Base-by-base conservation (phyloP, 148 eudicot species). In the Amaranthus hypochondriacus region DNA sequence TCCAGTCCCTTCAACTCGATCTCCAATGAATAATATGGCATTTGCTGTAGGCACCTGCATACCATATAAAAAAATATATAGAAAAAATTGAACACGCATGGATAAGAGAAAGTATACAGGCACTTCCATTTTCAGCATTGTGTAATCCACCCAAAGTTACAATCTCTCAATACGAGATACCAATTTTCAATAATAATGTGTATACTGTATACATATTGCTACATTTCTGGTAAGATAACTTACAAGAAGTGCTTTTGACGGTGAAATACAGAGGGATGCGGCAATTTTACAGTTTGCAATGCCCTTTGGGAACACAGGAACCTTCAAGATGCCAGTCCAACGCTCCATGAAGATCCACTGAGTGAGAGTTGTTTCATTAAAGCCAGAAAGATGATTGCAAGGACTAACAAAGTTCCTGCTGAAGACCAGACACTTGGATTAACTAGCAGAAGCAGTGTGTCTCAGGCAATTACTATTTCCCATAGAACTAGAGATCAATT, bases 1-100 rank as follows among this genome's bases (percentile, higher is more conserved):
- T 44, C 86, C 93, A 48, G 91, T 88, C 78, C 91, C 91, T 82
- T 86, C 88, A 73, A 86, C 92, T 59, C 88, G 83, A 80, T 94
- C 98, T 54, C 98, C 98, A 66, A 75, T 86, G 77, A 94, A 89
- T 77, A 91, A 88, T 75, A 94, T 86, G 44, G 87, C 97, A 88
- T 94, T 91, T 52, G 87, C 87, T 62, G 87, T 81, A 75, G 98
- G 98, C 73, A 79, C 85, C 98, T 94, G 81, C 62, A 63, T 70
- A 61, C 43, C 69, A 60, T 2, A 5, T 57, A 28, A 62, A 14
- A 28, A 71, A 39, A 6, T 18, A 5, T 10, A 10, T 61, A 14
- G 3, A 28, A 18, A 18, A 55, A 43, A 57, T 58, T 14, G 4
- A 5, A 65, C 5, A 77, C 11, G 7, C 7, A 43, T 66, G 50